Base-by-base conservation (phyloP, 2,329 filamentous ascomycete species). In the Calycina marina region DNA sequence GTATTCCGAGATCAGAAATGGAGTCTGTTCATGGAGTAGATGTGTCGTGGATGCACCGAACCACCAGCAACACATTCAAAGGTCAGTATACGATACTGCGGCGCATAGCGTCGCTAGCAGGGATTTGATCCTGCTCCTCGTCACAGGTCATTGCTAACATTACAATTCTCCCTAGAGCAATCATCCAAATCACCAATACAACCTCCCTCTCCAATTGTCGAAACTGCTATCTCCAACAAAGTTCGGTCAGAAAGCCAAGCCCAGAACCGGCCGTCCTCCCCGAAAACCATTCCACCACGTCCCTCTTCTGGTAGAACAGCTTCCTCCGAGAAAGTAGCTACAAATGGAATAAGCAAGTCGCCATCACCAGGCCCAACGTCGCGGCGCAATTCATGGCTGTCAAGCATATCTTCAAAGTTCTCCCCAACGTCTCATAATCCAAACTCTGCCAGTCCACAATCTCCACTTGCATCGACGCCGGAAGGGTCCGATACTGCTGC, bases 391-490 rank as follows among this genome's bases (percentile, higher is more conserved):
- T 93, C 86, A 10, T 98, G 90, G 90, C 86, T 96, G 49, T 83
- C 82, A 35, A 93, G 75, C 50, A 73, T 96, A 44, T 92, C 84
- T 42, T 88, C 83, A 43, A 94, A 93, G 53, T 93, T 96, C 59
- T 16, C 61, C 61, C 12, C 55, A 65, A 46, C 42, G 48, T 14
- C 34, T 20, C 41, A 14, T 22, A 44, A 37, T 34, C 45, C 44
- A 32, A 36, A 14, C 42, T 40, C 36, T 35, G 28, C 41, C 32
- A n/a, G 37, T 18, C 20, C 41, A 31, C 45, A 51, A 1, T 34
- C 30, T 18, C 27, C 41, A 3, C 29, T 40, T 14, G 17, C 36
- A 11, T 49, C 56, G 5, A 6, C 15, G 13, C 27, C 15, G 9
- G 31, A 56, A 40, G 20, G 54, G 46, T 28, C 55, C 10, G 25